phyloP scores from a whole-genome alignment of 495 filamentous ascomycete genomes.

The Parachaetomium inaequale region DNA sequence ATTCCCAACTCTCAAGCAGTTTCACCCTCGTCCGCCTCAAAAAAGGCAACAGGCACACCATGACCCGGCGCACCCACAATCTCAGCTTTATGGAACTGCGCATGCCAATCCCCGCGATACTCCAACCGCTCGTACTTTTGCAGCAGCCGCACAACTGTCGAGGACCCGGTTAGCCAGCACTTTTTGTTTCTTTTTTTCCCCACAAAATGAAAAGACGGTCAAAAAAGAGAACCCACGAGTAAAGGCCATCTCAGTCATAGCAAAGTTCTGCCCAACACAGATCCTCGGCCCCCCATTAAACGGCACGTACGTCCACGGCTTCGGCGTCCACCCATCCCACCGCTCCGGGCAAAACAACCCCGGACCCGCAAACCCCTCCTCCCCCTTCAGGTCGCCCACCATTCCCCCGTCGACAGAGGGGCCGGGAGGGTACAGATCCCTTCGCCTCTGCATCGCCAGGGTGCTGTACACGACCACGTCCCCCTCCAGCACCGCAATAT shows the following conservation, averaged over 20 bases:
- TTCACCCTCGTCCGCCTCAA: constrained; percentile 31
- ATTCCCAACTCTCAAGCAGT: constrained; percentile 2
- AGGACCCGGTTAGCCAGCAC: neutral
- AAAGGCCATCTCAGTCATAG: constrained; percentile 50
- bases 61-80: constrained; percentile 41
- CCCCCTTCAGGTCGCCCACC: constrained; percentile 7
- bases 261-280: constrained; percentile 53
- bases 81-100: constrained; percentile 38
- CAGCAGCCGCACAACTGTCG: constrained; percentile 51
- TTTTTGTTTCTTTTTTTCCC: too few relatives aligned
- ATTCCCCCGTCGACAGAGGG: neutral
- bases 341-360: constrained; percentile 52
- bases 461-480: constrained; percentile 43
- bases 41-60: constrained; percentile 37
- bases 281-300: constrained; percentile 59
- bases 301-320: constrained; percentile 58
- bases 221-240: constrained; percentile 21
- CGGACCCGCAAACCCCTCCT: constrained; percentile 42
- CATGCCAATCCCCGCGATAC: constrained; percentile 41
- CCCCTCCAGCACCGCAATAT: constrained; percentile 37
- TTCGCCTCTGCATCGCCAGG: constrained; percentile 51
- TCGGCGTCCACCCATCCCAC: constrained; percentile 53
- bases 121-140: constrained; percentile 58
- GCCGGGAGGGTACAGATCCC: constrained; percentile 47
- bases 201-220: neutral